Evolutionary conservation across 2,329 filamentous ascomycete species (phyloP).

Genomic region (Neocucurbitaria cava): DNA sequence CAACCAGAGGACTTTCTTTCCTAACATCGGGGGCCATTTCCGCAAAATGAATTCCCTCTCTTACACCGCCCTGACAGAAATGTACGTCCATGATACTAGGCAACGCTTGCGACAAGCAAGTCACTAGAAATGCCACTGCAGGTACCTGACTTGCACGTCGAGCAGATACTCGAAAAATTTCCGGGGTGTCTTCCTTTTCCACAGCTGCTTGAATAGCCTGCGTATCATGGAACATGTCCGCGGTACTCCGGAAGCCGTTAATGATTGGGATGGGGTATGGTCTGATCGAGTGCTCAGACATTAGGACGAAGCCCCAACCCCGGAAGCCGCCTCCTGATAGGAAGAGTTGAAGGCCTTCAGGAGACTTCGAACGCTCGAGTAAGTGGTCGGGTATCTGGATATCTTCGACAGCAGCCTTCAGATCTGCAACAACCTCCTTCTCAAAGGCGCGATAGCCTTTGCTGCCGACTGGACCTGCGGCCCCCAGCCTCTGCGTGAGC

Average conservation of each 20-base stretch:
- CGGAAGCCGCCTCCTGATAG: conserved; percentile 90
- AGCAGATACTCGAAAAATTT: conserved; percentile 76
- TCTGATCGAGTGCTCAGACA: conserved; percentile 74
- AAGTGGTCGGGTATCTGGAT: conserved; percentile 65
- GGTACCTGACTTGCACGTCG: conserved; percentile 81
- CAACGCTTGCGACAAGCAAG: conserved; percentile 72
- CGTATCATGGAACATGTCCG: conserved; percentile 66
- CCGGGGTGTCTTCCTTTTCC: conserved; percentile 45
- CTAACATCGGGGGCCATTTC: conserved; percentile 67
- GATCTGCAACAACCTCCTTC: conserved; percentile 62
- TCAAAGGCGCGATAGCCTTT: conserved; percentile 57
- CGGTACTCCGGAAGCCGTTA: conserved; percentile 75
- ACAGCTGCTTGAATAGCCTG: conserved; percentile 53
- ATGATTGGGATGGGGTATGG: conserved; percentile 86
- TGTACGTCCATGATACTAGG: conserved; percentile 73
- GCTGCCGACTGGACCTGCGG: conserved; percentile 44
- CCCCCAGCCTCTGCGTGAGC: conserved; percentile 61
- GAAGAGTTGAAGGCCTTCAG: conserved; percentile 67
- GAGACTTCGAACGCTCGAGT: conserved; percentile 38
- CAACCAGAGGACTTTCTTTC: conserved; percentile 70
- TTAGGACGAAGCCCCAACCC: conserved; percentile 88
- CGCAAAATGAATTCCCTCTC: conserved; percentile 82
- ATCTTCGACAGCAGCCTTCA: conserved; percentile 66
- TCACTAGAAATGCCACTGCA: conserved; percentile 81
- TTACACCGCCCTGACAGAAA: conserved; percentile 87